Evolutionary conservation across 495 filamentous ascomycete species (phyloP), one percentile per base, ranked within the genome.

Genomic region (Xylaria bambusicola): DNA sequence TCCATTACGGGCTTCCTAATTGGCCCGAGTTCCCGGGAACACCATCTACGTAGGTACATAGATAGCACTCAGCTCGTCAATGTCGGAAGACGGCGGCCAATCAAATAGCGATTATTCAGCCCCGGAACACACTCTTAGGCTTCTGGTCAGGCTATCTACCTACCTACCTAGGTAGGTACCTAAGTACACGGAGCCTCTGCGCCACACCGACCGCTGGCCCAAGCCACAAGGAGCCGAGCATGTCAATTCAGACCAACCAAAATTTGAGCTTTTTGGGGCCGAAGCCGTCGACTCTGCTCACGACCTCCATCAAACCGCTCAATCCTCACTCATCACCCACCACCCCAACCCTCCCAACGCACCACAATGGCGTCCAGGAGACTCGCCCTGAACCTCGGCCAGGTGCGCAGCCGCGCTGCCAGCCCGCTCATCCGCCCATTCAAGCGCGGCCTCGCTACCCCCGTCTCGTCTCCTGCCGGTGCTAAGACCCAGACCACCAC

Each of bases 401-500:
- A 90, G 82, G 87, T 95, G 77, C 90, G 90, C 78, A 88, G 77
- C 79, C 89, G 88, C 73, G 83, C 88, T 72, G 88, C 87, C 71
- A 79, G 91, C 73, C 83, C 86, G 69, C 79, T 87, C 63, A 77
- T 90, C 67, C 81, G 85, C 73, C 84, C 88, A 62, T 78, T 91
- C 70, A 86, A 81, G 73, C 85, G 92, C 82, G 88, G 88, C 68
- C 89, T 96, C 67, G 92, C 93, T 67, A 91, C 92, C 49, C 92
- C 91, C 47, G 85, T 93, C 66, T 69, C 77, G 54, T 71, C 73
- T 72, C 76, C 71, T 74, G 85, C 79, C 80, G 85, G 67, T 76
- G 67, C 84, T 75, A 93, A 88, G 78, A 97, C 92, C 62, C 86
- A 97, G 82, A 91, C 87, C 67, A 99, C 94, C 33, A 99, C 94